Percentiles rank a stretch among this genome's conserved stretches.
phyloP scores from a whole-genome alignment of 306 rosid genomes.

The Clitoria ternatea region DNA sequence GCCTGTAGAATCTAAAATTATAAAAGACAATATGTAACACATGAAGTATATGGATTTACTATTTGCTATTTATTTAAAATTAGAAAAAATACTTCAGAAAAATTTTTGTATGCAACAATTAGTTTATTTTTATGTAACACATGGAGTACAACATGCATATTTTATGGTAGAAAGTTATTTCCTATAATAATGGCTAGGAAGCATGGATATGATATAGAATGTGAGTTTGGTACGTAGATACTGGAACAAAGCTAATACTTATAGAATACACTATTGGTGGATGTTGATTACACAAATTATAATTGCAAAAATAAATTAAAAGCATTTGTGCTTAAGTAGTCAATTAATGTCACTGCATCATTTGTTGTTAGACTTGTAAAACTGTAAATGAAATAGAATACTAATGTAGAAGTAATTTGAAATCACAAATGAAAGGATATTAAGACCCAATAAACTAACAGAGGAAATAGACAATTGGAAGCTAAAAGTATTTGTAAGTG shows the following conservation, averaged over 20 bases:
- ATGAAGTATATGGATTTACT: not conserved
- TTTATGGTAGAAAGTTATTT: not conserved
- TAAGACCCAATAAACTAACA: not conserved
- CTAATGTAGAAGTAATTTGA: not conserved
- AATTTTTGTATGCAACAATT: not conserved
- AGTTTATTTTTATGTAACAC: not conserved
- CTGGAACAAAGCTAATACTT: not conserved
- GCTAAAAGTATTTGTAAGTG: not conserved
- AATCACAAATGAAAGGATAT: not conserved
- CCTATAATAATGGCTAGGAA: not conserved
- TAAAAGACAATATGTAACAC: not conserved
- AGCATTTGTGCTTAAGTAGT: not conserved
- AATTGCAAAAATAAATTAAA: not conserved
- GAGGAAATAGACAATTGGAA: not conserved
- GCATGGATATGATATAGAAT: not conserved
- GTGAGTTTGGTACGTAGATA: not conserved
- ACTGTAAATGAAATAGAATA: not conserved
- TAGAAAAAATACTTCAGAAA: not conserved
- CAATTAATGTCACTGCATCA: not conserved
- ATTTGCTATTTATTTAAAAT: not conserved
- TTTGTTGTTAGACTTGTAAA: not conserved
- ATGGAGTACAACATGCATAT: not conserved
- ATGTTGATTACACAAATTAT: not conserved
- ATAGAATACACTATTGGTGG: not conserved
- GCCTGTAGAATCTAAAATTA: not conserved